Evolutionary conservation across 306 rosid species (phyloP).

Genomic region (Trichosanthes truncata): DNA sequence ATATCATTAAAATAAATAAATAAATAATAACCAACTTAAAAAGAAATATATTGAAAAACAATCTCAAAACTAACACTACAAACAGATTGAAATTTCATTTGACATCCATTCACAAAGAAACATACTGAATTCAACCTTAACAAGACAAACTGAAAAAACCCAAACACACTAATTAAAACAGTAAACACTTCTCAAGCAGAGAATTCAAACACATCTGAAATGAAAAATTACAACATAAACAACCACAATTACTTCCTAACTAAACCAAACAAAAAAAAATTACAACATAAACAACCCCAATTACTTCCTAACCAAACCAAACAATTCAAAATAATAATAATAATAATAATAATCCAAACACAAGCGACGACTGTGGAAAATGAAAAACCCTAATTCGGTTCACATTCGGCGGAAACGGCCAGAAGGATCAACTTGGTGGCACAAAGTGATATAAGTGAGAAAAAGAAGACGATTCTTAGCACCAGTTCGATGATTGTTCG

Average conservation of each 20-base stretch:
- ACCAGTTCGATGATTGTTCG: conserved; percentile 38
- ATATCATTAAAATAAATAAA: not conserved
- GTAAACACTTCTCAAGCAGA: too few species aligned
- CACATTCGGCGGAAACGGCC: conserved; percentile 14
- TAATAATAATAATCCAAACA: too few species aligned
- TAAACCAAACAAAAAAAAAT: not conserved
- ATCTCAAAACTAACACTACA: not conserved
- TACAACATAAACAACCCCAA: too few species aligned
- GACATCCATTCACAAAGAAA: not conserved
- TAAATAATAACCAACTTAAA: not conserved
- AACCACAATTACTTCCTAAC: not conserved
- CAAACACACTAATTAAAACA: not conserved
- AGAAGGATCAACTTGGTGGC: conserved; percentile 30
- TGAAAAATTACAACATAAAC: too few species aligned
- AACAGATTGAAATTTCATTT: not conserved
- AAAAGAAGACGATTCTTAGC: conserved; percentile 53
- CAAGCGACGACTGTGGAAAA: too few species aligned
- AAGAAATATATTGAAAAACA: not conserved
- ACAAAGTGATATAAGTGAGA: conserved; percentile 25
- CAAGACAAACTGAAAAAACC: too few species aligned
- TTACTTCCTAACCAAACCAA: too few species aligned
- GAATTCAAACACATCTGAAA: too few species aligned
- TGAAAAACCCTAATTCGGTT: not conserved
- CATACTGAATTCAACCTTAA: not conserved
- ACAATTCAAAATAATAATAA: too few species aligned